Conservation (phyloP, 1,284 basidiomycete genomes). For the Sporisorium iseilematis-ciliati region DNA sequence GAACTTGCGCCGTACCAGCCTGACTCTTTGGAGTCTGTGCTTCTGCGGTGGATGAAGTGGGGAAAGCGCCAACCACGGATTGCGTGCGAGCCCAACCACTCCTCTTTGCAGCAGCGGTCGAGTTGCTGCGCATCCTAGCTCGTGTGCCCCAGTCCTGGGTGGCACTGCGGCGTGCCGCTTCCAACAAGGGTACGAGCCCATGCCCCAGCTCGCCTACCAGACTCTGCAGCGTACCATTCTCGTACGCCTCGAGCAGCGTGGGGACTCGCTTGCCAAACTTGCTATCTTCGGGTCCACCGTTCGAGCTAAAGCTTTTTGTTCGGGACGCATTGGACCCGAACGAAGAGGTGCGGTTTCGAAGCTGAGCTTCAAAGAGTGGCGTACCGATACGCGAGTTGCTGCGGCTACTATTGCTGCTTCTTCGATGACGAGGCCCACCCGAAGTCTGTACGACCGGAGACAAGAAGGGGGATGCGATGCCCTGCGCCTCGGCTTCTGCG, state of each 20-base stretch:
- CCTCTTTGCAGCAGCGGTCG: constrained; percentile 9
- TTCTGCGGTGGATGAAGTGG: neutral
- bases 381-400: constrained; percentile 29
- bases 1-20: neutral
- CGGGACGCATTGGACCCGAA: constrained; percentile 44
- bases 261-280: constrained; percentile 44
- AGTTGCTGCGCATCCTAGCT: constrained; percentile 33
- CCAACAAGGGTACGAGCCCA: constrained; percentile 47
- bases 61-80: constrained; percentile 19
- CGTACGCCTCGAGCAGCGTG: constrained; percentile 59
- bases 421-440: constrained; percentile 25
- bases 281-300: constrained; percentile 41
- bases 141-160: constrained; percentile 58
- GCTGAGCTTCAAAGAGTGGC: constrained; percentile 31
- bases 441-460: constrained; percentile 39
- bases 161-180: constrained; percentile 63
- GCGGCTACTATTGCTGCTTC: constrained; percentile 29
- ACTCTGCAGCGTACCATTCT: constrained; percentile 58
- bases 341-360: constrained; percentile 17
- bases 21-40: neutral
- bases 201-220: constrained; percentile 50
- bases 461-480: constrained; percentile 37
- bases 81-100: constrained; percentile 15
- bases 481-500: constrained; percentile 25
- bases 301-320: constrained; percentile 41